Evolutionary conservation across 495 filamentous ascomycete species (phyloP).

Genomic region (Thermochaetoides thermophila): DNA sequence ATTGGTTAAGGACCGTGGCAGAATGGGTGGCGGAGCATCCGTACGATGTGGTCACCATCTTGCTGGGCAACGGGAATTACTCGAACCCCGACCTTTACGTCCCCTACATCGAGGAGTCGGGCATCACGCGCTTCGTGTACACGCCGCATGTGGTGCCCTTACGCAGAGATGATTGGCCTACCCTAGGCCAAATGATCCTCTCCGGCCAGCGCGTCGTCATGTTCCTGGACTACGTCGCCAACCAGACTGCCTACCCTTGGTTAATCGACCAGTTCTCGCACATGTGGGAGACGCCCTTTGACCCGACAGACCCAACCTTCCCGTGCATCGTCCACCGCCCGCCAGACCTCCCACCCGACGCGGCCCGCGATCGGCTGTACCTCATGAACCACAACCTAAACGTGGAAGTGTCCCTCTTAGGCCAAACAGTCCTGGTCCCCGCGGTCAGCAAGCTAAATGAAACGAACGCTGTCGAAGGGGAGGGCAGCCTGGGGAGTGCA

Average conservation of each 20-base stretch:
- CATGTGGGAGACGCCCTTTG: slow-evolving; percentile 66
- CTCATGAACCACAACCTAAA: slow-evolving; percentile 92
- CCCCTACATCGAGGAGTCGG: slow-evolving; percentile 44
- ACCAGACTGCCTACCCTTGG: slow-evolving; percentile 63
- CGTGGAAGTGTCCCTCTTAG: slow-evolving; percentile 47
- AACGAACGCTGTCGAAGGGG: slow-evolving; percentile 54
- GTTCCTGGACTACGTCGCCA: slow-evolving; percentile 65
- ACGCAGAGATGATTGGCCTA: slow-evolving; percentile 67
- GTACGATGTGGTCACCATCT: slow-evolving; percentile 81
- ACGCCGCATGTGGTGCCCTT: slow-evolving; percentile 54
- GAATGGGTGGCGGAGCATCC: slow-evolving; percentile 64
- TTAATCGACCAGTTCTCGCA: slow-evolving; percentile 60
- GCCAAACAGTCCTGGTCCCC: slow-evolving; percentile 54
- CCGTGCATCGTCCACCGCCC: slow-evolving; percentile 60
- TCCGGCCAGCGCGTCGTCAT: slow-evolving; percentile 36
- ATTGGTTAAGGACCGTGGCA: slow-evolving; percentile 53
- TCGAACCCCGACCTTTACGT: slow-evolving; percentile 29
- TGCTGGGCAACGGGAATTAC: slow-evolving; percentile 73
- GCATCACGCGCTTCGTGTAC: slow-evolving; percentile 56
- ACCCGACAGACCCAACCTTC: slow-evolving; percentile 45
- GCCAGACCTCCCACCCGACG: slow-evolving; percentile 37
- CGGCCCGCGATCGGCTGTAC: slow-evolving; percentile 52
- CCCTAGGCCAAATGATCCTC: slow-evolving; percentile 63
- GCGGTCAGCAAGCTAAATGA: slow-evolving; percentile 47
- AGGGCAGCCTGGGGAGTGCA: slow-evolving; percentile 57